Evolutionary conservation across 257 asterid species (phyloP).

Genomic region (Salvia splendens): DNA sequence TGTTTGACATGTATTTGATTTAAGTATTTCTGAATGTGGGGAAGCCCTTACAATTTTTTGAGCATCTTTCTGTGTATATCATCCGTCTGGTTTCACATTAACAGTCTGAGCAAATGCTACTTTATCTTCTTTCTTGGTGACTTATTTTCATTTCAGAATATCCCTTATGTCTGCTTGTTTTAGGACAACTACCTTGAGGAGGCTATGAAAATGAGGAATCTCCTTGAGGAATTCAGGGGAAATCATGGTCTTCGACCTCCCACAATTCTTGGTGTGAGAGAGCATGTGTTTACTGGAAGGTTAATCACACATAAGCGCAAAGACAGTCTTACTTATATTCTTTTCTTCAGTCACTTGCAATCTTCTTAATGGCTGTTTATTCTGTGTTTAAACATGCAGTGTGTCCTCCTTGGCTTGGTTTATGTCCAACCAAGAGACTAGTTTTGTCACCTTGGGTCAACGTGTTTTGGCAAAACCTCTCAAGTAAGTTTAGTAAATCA

Average conservation of each 20-base stretch:
- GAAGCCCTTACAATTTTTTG: too few species aligned
- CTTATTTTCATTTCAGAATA: slow-evolving; percentile 4
- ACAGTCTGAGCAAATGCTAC: too few species aligned
- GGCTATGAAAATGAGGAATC: slow-evolving; percentile 97
- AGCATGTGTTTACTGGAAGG: slow-evolving; percentile 99
- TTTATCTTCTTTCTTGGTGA: slow-evolving; percentile 9
- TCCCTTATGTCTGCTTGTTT: slow-evolving; percentile 25
- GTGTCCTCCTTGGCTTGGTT: slow-evolving; percentile 98
- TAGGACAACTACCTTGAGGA: slow-evolving; percentile 99
- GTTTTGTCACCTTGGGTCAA: slow-evolving; percentile 98
- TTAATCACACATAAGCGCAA: slow-evolving; percentile 6
- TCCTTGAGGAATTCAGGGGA: slow-evolving; percentile 88
- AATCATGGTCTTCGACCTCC: slow-evolving; percentile 96
- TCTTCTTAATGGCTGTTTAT: slow-evolving; percentile 21
- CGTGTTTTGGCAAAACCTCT: slow-evolving; percentile 97
- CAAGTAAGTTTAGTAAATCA: slow-evolving; percentile 55
- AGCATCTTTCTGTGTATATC: too few species aligned
- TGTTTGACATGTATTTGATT: too few species aligned
- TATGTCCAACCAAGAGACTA: slow-evolving; percentile 99
- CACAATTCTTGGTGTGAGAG: slow-evolving; percentile 96
- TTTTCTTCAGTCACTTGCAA: slow-evolving; percentile 15
- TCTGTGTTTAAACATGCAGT: slow-evolving; percentile 53
- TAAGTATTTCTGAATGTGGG: too few species aligned
- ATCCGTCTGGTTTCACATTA: background rate
- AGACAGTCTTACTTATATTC: background rate